phyloP scores from a whole-genome alignment of 108 stramenopile species.

The Skeletonema potamos region DNA sequence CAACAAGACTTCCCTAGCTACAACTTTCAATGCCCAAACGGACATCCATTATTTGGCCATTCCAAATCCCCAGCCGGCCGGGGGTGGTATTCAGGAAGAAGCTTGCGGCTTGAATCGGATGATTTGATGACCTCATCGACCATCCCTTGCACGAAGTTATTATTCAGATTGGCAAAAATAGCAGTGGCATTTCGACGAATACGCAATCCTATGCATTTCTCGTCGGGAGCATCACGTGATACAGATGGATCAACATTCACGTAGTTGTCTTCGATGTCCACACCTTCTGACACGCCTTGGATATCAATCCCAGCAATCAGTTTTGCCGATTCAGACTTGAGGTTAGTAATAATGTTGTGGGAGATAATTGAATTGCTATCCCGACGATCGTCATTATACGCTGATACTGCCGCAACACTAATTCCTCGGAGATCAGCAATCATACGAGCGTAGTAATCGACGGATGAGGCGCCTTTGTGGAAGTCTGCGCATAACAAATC shows the following conservation, averaged over 20 bases:
- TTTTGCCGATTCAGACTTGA: background rate
- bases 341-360: background rate
- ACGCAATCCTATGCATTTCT: slow-evolving; percentile 7
- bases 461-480: background rate
- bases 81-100: background rate
- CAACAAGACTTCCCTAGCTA: too few species aligned
- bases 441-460: background rate
- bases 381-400: background rate
- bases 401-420: slow-evolving; percentile 8
- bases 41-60: slow-evolving; percentile 1
- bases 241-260: background rate
- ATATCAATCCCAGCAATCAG: slow-evolving; percentile 7
- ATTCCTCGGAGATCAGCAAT: slow-evolving; percentile 6
- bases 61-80: background rate
- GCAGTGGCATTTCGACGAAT: background rate
- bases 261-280: slow-evolving; percentile 1
- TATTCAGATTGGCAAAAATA: background rate
- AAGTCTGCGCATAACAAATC: background rate
- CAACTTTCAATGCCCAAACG: background rate
- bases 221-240: background rate
- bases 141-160: background rate
- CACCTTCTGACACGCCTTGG: slow-evolving; percentile 1
- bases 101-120: background rate
- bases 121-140: too few species aligned
- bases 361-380: background rate